These are phyloP conservation scores for Talaromyces islandicus DNA, from an alignment of 2,329 filamentous ascomycete species.

Conservation along the genomic window DNA sequence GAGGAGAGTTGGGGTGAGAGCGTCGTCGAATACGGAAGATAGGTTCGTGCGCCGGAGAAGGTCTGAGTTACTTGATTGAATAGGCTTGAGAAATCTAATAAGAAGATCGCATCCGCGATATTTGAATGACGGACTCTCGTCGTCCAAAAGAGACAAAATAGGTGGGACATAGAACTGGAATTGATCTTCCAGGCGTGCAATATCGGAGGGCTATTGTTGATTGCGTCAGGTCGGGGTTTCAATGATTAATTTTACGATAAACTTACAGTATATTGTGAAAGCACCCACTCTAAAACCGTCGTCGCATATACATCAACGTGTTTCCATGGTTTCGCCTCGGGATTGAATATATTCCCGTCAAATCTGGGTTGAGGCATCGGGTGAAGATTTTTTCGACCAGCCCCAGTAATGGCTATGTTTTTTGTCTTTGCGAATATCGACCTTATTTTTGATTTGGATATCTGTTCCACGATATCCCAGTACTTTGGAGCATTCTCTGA, in stretches of 20 bases:
- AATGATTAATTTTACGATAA: not conserved
- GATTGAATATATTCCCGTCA: constrained; percentile 29
- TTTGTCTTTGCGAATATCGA: constrained; percentile 37
- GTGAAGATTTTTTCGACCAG: constrained; percentile 40
- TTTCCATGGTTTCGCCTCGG: constrained; percentile 36
- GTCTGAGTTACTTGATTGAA: constrained; percentile 30
- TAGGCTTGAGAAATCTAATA: constrained; percentile 25
- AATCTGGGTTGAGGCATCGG: constrained; percentile 31
- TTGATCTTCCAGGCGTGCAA: constrained; percentile 32
- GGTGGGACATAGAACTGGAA: constrained; percentile 41
- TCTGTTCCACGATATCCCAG: constrained; percentile 18
- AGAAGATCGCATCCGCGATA: constrained; percentile 33
- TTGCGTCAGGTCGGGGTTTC: not conserved
- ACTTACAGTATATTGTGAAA: constrained; percentile 31
- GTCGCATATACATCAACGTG: constrained; percentile 28
- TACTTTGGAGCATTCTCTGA: constrained; percentile 10
- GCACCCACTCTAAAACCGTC: constrained; percentile 30
- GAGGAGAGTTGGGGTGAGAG: constrained; percentile 58
- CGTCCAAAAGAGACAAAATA: constrained; percentile 39
- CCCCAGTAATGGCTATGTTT: constrained; percentile 36
- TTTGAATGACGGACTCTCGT: constrained; percentile 32
- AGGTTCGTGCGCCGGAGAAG: constrained; percentile 39
- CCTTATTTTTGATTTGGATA: constrained; percentile 29
- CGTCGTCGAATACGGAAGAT: constrained; percentile 40
- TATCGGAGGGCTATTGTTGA: constrained; percentile 17